Base-by-base conservation (phyloP, 108 stramenopile genomes). In the Cyclostephanos tholiformis region DNA sequence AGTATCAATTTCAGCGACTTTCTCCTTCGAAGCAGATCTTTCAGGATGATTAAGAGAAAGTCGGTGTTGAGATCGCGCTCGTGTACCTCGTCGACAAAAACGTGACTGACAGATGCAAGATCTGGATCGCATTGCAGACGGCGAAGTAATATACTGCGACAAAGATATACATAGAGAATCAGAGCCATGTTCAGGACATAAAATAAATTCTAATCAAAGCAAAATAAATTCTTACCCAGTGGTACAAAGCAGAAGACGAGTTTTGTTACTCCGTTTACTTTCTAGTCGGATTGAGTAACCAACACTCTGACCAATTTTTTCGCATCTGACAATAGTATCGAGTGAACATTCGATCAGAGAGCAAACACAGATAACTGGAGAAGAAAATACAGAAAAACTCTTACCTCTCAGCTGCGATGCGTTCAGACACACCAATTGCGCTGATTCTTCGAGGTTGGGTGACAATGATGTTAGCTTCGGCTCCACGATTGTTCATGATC, bases 261-360 rank as follows among this genome's bases (percentile, higher is more conserved):
- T 97, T 57, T 80, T 80, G 3, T 68, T 55, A 16, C 83, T 79
- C 48, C 89, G 71, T 66, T 82, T 86, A 13, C 77, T 88, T 66
- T 96, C 95, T 41, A 94, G 77, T 19, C 94, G 88, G 58, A 97
- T 94, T 27, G 89, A 89, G 75, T 97, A 97, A 4, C 97, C 97
- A 36, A 92, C 87, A n/a, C 87, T 87, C 46, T 86, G 87, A 13
- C 93, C 93, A 53, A 91, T 73, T 53, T 72, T 69, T 74, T 93
- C 93, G 35, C 82, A 83, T 59, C 92, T 46, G 44, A 16, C 14
- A 46, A 46, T 17, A 46, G 44, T 16, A 17, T 41, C 41, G 12
- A 81, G 29, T 35, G 57, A 30, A 58, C 13, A 29, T 41, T 41
- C 1, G 41, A 46, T 14, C 44, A 46, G 16, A 46, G 13, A 41